Evolutionary conservation across 2,329 filamentous ascomycete genomes (phyloP).

Genomic region (Orbilia brochopaga): DNA sequence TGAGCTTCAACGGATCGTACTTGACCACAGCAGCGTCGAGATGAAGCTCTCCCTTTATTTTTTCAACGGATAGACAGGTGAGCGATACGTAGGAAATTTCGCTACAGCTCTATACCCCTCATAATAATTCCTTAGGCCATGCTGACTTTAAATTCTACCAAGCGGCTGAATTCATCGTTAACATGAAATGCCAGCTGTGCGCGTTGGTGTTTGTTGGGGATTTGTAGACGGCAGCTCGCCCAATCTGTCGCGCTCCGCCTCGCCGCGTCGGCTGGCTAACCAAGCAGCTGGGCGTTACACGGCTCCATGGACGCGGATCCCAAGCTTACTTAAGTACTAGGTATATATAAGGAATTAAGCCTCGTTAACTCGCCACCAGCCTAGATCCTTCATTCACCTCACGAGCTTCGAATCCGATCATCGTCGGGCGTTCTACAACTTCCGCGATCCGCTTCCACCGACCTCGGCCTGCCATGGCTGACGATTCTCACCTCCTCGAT

Average conservation of each 20-base stretch:
- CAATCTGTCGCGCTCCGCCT: background rate
- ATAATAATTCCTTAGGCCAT: no score
- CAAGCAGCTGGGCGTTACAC: background rate
- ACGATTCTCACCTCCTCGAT: background rate
- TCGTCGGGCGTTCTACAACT: background rate
- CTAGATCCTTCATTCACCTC: background rate
- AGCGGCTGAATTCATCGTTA: no score
- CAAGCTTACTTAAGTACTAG: no score
- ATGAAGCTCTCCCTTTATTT: no score
- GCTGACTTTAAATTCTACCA: no score
- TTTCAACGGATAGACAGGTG: no score
- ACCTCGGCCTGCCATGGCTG: background rate
- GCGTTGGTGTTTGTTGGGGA: conserved; percentile 2
- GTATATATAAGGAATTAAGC: no score
- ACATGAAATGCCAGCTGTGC: no score
- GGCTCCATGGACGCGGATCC: background rate
- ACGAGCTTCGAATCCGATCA: background rate
- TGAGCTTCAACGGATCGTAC: no score
- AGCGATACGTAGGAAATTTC: no score
- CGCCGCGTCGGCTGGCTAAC: background rate
- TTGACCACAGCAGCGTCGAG: no score
- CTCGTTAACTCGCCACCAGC: background rate
- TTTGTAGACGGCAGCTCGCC: background rate
- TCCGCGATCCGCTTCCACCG: background rate
- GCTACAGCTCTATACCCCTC: no score